Conservation (phyloP, 768 basidiomycete genomes). For the Trametes maxima region DNA sequence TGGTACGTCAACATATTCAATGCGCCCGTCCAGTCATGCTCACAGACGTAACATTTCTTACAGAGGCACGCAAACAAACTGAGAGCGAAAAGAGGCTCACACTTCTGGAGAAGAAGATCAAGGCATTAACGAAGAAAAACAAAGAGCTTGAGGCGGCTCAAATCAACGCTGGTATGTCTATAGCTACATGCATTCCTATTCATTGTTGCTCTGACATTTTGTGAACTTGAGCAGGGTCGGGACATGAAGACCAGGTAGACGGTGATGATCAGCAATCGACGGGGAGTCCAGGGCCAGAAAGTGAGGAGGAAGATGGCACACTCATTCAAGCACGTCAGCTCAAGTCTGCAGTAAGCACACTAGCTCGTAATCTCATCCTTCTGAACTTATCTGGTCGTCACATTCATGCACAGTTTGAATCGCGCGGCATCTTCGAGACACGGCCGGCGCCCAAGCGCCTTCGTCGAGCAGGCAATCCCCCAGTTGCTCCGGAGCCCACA, state of each 20-base stretch:
- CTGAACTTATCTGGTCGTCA: not conserved
- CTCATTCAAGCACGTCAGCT: not conserved
- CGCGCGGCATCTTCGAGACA: not conserved
- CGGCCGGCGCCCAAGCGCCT: not conserved
- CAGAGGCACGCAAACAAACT: no score
- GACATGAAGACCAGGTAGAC: not conserved
- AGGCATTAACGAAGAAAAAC: no score
- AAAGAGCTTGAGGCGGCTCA: no score
- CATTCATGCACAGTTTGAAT: not conserved
- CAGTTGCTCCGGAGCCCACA: no score
- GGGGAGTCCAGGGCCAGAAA: not conserved
- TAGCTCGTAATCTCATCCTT: not conserved
- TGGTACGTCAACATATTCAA: no score
- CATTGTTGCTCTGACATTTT: not conserved
- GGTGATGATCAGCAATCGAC: not conserved
- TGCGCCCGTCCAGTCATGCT: no score
- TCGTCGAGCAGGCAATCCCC: no score
- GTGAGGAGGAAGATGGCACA: not conserved
- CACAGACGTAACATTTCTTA: no score
- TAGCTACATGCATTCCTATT: no score
- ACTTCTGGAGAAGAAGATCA: no score
- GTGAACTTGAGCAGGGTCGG: not conserved
- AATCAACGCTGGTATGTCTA: no score
- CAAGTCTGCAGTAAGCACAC: not conserved
- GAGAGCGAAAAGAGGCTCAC: no score